Conservation (phyloP, 1,284 basidiomycete genomes). For the Limonomyces culmigenus region DNA sequence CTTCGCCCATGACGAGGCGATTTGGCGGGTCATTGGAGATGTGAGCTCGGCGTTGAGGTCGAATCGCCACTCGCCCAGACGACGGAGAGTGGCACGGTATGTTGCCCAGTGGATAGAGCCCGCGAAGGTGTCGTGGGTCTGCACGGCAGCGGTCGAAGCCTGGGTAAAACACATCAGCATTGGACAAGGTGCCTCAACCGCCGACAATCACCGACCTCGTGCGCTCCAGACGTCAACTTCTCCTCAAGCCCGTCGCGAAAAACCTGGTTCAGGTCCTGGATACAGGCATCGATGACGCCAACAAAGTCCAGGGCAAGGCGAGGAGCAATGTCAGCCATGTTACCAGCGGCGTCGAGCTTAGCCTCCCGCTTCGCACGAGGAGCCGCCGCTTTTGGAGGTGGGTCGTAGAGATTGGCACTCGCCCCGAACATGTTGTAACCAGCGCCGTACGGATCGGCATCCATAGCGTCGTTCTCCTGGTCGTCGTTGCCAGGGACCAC, state of each 20-base stretch:
- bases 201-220: no score
- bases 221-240: no score
- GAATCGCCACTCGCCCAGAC: slow-evolving; percentile 33
- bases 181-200: no score
- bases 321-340: slow-evolving; percentile 26
- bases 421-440: no score
- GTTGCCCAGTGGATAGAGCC: slow-evolving; percentile 39
- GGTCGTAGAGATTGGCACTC: no score
- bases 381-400: no score
- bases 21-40: slow-evolving; percentile 38
- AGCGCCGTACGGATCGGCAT: no score
- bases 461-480: no score
- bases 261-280: slow-evolving; percentile 25
- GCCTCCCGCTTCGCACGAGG: no score
- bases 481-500: no score
- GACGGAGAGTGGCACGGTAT: slow-evolving; percentile 37
- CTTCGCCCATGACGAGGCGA: slow-evolving; percentile 34
- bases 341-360: slow-evolving; percentile 18
- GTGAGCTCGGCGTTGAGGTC: slow-evolving; percentile 42
- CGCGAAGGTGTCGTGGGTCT: slow-evolving; percentile 31
- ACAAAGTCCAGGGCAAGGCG: slow-evolving; percentile 31
- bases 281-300: slow-evolving; percentile 22
- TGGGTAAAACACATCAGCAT: no score
- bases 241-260: slow-evolving; percentile 41
- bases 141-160: slow-evolving; percentile 30